phyloP scores from a whole-genome alignment of 345 rosid species.

The Litchi chinensis region DNA sequence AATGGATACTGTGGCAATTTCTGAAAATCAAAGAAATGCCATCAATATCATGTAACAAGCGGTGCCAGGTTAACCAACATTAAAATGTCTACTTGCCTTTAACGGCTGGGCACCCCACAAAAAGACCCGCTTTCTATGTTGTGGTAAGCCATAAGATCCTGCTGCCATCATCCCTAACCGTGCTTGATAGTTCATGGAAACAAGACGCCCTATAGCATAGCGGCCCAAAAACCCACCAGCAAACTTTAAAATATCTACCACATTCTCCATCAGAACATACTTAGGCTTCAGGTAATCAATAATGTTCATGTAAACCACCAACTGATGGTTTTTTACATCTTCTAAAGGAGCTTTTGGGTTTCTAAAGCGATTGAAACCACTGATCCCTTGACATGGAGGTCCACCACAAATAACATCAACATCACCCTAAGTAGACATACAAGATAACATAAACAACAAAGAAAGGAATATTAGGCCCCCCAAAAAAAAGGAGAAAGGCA shows the following conservation, averaged over 20 bases:
- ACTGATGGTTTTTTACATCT: constrained; percentile 37
- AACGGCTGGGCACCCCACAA: constrained; percentile 52
- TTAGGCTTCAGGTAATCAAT: constrained; percentile 45
- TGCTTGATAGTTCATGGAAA: constrained; percentile 48
- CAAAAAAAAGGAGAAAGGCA: not conserved
- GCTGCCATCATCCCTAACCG: constrained; percentile 52
- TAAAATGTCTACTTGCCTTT: constrained; percentile 27
- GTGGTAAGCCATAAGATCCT: constrained; percentile 52
- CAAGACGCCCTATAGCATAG: constrained; percentile 47
- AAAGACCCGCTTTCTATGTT: constrained; percentile 42
- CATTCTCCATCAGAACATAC: constrained; percentile 59
- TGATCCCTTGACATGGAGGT: constrained; percentile 50
- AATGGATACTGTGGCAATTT: constrained; percentile 52
- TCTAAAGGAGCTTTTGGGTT: constrained; percentile 34
- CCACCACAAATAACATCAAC: constrained; percentile 48
- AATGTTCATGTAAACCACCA: constrained; percentile 37
- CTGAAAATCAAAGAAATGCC: constrained; percentile 24
- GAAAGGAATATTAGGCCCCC: not conserved
- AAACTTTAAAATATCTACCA: constrained; percentile 47
- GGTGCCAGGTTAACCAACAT: not conserved
- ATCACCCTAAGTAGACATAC: constrained; percentile 23
- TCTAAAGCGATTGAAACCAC: constrained; percentile 45
- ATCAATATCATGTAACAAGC: not conserved
- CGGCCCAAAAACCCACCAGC: constrained; percentile 40
- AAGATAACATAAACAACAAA: not conserved